Base-by-base conservation (phyloP, 768 basidiomycete genomes). In the Auricularia sp. region DNA sequence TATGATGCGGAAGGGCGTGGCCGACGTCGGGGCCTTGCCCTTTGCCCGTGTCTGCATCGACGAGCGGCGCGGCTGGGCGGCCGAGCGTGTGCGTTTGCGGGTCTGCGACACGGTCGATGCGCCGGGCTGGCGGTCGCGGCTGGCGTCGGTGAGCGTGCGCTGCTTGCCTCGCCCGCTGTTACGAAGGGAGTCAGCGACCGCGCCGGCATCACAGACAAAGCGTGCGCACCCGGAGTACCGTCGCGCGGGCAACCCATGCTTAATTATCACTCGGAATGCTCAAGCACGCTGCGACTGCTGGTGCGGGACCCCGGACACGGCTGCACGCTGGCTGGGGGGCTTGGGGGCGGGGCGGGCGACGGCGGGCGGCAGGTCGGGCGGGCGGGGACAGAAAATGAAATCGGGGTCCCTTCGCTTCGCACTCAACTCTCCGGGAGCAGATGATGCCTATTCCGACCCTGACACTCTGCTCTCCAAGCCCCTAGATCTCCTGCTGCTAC, bases 161-260 rank as follows among this genome's bases (percentile, higher is more conserved):
- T 51, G 21, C 6, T 18, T 10, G 47, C 18, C 10, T 16, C 14
- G 47, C 10, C 18, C 21, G 47, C 47, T 12, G 47, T 21, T 21
- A 51, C 7, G 18, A 6, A 51, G 18, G 14, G 47, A 5, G 47
- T 16, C 47, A 18, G 47, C 47, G 47, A 21, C 47, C 18, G 18
- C 18, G 47, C 18, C 18, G 21, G 8, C 14, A 44, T 10, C 10
- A 44, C 18, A 10, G 43, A 21, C 47, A 18, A 51, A 51, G 14
- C 14, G 47, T 16, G 47, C 14, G 16, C 14, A 29, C 11, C 56
- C 16, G 23, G 29, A 59, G 56, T 35, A 51, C 47, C 29, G 56
- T 59, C 56, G 56, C 56, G 29, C 23, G 56, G 56, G 34, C 56
- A 59, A 23, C 56, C 56, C 56, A 59, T 59, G 23, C 53, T 54